These are phyloP conservation scores for Penicillium robsamsonii DNA, from an alignment of 495 filamentous ascomycete genomes.

Conservation along the genomic window DNA sequence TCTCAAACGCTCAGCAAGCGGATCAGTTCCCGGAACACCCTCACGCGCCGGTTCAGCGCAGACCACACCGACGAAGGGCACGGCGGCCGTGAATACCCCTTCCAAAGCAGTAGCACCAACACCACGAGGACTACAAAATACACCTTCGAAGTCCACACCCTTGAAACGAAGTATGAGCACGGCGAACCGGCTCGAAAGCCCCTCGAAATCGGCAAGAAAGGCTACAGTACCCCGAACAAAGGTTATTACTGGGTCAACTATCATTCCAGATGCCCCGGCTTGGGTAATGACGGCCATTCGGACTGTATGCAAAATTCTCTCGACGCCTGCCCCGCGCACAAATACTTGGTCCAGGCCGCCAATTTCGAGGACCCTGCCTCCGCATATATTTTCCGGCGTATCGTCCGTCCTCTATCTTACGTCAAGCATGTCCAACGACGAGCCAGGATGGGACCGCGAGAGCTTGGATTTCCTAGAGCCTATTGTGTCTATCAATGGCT, in stretches of 20 bases:
- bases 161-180: constrained; percentile 36
- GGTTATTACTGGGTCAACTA: constrained; percentile 27
- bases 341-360: constrained; percentile 46
- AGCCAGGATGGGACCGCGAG: constrained; percentile 40
- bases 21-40: constrained; percentile 31
- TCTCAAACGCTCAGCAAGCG: constrained; percentile 32
- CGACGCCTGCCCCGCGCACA: constrained; percentile 48
- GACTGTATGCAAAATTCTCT: constrained; percentile 62
- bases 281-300: constrained; percentile 69
- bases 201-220: constrained; percentile 28
- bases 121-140: constrained; percentile 39
- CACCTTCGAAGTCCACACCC: constrained; percentile 42
- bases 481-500: constrained; percentile 29
- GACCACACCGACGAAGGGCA: constrained; percentile 35
- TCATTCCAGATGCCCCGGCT: constrained; percentile 52
- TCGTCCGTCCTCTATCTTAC: constrained; percentile 51
- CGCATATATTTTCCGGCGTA: constrained; percentile 65
- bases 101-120: constrained; percentile 32
- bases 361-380: constrained; percentile 48
- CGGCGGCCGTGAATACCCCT: constrained; percentile 29
- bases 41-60: constrained; percentile 28
- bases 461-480: constrained; percentile 39
- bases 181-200: constrained; percentile 17
- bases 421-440: constrained; percentile 31
- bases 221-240: constrained; percentile 15